Evolutionary conservation across 2,329 filamentous ascomycete genomes (phyloP).

Genomic region (Mycogone perniciosa): DNA sequence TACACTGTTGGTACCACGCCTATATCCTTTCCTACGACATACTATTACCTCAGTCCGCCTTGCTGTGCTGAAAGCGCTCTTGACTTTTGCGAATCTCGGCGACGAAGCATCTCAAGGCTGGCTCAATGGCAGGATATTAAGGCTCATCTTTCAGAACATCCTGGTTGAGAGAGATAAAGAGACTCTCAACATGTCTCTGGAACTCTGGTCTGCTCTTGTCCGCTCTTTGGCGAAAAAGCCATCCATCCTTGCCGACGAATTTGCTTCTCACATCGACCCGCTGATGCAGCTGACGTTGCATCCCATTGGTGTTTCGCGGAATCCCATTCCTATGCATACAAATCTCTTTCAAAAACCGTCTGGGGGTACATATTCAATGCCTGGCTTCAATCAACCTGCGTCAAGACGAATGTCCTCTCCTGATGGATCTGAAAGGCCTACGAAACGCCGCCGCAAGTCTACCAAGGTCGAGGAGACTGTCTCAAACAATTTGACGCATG

Average conservation of each 20-base stretch:
- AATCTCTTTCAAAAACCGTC: constrained; percentile 89
- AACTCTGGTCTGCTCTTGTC: constrained; percentile 79
- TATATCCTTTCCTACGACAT: constrained; percentile 94
- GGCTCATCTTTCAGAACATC: constrained; percentile 90
- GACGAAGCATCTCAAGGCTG: constrained; percentile 76
- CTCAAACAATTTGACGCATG: constrained; percentile 66
- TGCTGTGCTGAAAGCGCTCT: constrained; percentile 83
- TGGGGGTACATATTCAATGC: constrained; percentile 67
- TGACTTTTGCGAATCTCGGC: constrained; percentile 87
- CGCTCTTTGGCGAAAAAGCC: constrained; percentile 59
- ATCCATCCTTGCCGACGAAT: constrained; percentile 62
- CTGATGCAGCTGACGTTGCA: constrained; percentile 80
- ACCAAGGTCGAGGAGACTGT: constrained; percentile 70
- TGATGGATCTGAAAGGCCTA: constrained; percentile 53
- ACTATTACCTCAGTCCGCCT: constrained; percentile 94
- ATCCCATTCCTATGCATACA: constrained; percentile 88
- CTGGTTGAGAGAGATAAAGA: constrained; percentile 84
- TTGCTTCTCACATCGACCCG: constrained; percentile 69
- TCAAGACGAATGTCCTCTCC: constrained; percentile 44
- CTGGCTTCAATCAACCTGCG: constrained; percentile 38
- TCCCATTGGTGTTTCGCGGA: constrained; percentile 84
- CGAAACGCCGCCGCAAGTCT: constrained; percentile 75
- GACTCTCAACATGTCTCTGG: constrained; percentile 74
- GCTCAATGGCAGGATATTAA: constrained; percentile 83
- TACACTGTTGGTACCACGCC: constrained; percentile 80